These are phyloP conservation scores for Blastobotrys raffinosifermentans DNA, from an alignment of 1,139 yeast genomes.

Conservation along the genomic window DNA sequence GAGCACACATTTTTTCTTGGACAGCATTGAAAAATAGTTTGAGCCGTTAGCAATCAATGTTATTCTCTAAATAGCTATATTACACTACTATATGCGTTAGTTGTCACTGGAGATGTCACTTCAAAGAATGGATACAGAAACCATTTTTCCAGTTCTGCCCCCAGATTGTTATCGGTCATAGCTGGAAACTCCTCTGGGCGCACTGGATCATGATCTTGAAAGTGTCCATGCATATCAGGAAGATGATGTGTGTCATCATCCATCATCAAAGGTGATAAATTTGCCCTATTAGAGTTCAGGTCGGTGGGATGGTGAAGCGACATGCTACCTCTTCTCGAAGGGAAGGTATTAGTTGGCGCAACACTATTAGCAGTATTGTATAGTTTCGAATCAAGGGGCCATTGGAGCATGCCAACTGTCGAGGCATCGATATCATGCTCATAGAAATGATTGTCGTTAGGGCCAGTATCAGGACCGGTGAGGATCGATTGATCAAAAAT, in stretches of 20 bases:
- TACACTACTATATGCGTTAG: too few relatives aligned
- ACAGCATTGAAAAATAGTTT: too few relatives aligned
- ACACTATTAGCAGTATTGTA: neutral
- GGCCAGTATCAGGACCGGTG: neutral
- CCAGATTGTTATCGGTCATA: constrained; percentile 6
- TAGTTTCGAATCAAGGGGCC: constrained; percentile 1
- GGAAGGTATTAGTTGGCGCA: neutral
- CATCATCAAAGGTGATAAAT: too few relatives aligned
- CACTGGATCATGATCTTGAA: too few relatives aligned
- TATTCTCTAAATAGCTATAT: too few relatives aligned
- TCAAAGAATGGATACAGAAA: constrained; percentile 8
- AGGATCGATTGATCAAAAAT: neutral
- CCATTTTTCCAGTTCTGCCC: constrained; percentile 10
- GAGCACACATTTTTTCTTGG: too few relatives aligned
- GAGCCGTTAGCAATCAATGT: too few relatives aligned
- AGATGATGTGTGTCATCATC: too few relatives aligned
- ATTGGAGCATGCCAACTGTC: constrained; percentile 1
- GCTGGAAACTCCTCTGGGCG: constrained; percentile 1
- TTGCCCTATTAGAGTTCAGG: too few relatives aligned
- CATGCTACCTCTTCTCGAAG: too few relatives aligned
- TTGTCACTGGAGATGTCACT: constrained; percentile 4
- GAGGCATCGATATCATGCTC: constrained; percentile 6
- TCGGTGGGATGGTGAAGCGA: too few relatives aligned
- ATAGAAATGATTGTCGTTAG: constrained; percentile 2
- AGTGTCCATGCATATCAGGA: too few relatives aligned